Conservation (phyloP, 2,329 filamentous ascomycete genomes). For the Incumbomyces lentus region DNA sequence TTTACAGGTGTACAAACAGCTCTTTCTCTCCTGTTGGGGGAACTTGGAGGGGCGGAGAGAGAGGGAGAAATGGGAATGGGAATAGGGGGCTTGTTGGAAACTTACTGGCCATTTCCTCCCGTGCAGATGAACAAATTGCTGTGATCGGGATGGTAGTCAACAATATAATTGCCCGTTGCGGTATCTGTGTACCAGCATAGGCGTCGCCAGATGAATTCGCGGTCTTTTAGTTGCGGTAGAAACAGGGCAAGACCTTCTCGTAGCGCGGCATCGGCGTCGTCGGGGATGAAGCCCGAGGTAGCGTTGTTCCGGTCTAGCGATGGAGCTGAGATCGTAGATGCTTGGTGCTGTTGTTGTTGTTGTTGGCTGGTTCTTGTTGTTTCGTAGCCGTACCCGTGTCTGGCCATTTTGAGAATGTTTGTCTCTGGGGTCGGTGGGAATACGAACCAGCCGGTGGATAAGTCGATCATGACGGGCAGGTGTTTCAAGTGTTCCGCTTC, state of each 20-base stretch:
- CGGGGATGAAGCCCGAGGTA: constrained; percentile 27
- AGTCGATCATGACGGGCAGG: constrained; percentile 51
- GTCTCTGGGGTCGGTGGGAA: constrained; percentile 40
- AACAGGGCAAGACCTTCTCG: constrained; percentile 50
- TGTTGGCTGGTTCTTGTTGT: not conserved
- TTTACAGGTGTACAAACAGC: no score
- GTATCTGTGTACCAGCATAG: constrained; percentile 73
- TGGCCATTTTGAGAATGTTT: constrained; percentile 54
- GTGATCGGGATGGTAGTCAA: constrained; percentile 58
- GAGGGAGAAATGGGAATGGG: not conserved
- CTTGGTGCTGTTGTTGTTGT: not conserved
- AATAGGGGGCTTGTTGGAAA: no score
- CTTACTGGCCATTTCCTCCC: constrained; percentile 39
- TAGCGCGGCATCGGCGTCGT: constrained; percentile 51
- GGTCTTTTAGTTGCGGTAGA: constrained; percentile 49
- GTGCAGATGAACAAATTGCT: constrained; percentile 38
- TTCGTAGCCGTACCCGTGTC: constrained; percentile 56
- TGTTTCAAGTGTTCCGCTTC: constrained; percentile 58
- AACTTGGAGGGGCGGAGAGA: not conserved
- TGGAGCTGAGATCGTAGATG: constrained; percentile 16
- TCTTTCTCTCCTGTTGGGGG: no score
- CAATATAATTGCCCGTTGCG: constrained; percentile 57
- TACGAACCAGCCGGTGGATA: constrained; percentile 40
- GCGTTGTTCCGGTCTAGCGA: constrained; percentile 31
- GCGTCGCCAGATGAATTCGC: constrained; percentile 51